phyloP scores from a whole-genome alignment of 2,329 filamentous ascomycete genomes.

The Thelonectria rubi region DNA sequence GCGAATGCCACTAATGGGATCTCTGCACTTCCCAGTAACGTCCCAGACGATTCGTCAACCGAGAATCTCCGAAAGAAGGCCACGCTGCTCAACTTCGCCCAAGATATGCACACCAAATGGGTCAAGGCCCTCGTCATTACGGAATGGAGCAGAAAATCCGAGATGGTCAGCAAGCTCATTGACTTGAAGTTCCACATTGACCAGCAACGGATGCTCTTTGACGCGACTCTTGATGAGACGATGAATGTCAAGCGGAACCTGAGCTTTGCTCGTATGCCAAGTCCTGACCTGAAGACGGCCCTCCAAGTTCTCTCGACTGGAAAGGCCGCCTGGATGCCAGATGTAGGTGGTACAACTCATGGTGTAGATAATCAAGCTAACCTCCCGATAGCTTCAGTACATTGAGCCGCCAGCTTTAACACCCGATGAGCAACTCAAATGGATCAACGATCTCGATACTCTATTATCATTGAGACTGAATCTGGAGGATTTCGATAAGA shows the following conservation, averaged over 20 bases:
- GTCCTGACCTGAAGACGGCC: conserved; percentile 90
- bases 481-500: conserved; percentile 79
- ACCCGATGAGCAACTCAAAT: conserved; percentile 75
- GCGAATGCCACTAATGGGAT: conserved; percentile 61
- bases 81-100: conserved; percentile 77
- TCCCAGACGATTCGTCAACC: conserved; percentile 64
- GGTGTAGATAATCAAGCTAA: conserved; percentile 44
- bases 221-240: conserved; percentile 68
- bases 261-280: conserved; percentile 78
- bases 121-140: conserved; percentile 91
- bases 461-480: conserved; percentile 84
- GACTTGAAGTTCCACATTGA: conserved; percentile 83
- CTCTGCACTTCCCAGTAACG: conserved; percentile 42
- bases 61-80: conserved; percentile 82
- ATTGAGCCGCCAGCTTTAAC: conserved; percentile 77
- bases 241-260: conserved; percentile 79
- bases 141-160: conserved; percentile 85
- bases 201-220: conserved; percentile 68
- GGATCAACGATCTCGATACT: conserved; percentile 84
- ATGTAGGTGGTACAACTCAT: conserved; percentile 60
- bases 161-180: conserved; percentile 85
- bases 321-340: conserved; percentile 79
- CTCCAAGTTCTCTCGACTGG: conserved; percentile 84
- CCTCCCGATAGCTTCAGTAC: conserved; percentile 70
- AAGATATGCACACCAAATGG: conserved; percentile 84